phyloP scores from a whole-genome alignment of 1,139 yeast species.

The Blastobotrys indianensis region DNA sequence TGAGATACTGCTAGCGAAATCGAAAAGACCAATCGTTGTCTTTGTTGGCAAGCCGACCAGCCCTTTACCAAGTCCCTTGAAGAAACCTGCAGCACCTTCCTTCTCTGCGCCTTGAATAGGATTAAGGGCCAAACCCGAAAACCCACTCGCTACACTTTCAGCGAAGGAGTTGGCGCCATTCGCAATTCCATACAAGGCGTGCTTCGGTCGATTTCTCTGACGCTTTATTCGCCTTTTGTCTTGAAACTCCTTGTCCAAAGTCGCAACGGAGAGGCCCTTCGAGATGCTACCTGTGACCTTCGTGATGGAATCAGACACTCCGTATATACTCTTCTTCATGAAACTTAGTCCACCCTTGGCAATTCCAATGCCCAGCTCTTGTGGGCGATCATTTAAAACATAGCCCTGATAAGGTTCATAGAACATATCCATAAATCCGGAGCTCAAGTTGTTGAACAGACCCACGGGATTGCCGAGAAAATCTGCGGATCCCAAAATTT shows the following conservation, averaged over 20 bases:
- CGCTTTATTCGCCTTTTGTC: constrained; percentile 56
- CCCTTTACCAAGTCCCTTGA: constrained; percentile 94
- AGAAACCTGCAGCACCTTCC: constrained; percentile 87
- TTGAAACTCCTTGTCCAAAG: constrained; percentile 81
- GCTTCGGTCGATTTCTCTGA: constrained; percentile 74
- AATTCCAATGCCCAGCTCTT: constrained; percentile 87
- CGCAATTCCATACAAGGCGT: constrained; percentile 82
- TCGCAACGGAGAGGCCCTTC: constrained; percentile 86
- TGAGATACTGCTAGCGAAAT: constrained; percentile 85
- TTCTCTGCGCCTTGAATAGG: constrained; percentile 83
- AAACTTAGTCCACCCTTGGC: constrained; percentile 96
- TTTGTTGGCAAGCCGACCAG: constrained; percentile 91
- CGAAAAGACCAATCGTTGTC: constrained; percentile 92
- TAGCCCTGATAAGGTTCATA: constrained; percentile 98
- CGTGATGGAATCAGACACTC: constrained; percentile 87
- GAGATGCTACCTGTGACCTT: constrained; percentile 92
- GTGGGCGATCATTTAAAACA: constrained; percentile 89
- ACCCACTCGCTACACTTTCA: constrained; percentile 81
- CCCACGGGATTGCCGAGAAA: constrained; percentile 97
- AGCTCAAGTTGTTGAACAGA: constrained; percentile 80
- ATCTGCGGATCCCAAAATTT: constrained; percentile 93
- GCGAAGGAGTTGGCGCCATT: constrained; percentile 85
- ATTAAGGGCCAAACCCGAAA: constrained; percentile 83
- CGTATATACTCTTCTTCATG: constrained; percentile 90
- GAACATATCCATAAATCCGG: constrained; percentile 93